phyloP scores from a whole-genome alignment of 805 yeast species.

The Yarrowia osloensis region DNA sequence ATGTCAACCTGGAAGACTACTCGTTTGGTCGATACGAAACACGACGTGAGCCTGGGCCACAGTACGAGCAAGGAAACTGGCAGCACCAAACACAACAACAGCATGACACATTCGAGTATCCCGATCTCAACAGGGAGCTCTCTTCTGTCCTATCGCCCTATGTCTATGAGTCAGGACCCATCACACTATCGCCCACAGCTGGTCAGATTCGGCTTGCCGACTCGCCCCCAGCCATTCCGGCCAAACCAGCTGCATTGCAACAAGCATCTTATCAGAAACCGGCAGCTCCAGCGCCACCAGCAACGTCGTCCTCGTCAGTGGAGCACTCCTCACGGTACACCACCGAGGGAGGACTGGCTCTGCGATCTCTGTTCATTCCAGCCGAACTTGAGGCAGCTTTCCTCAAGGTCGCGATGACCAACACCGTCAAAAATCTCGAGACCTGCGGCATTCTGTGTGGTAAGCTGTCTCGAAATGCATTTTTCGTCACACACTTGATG shows the following conservation, averaged over 20 bases:
- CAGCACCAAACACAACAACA: neutral
- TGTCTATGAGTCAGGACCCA: neutral
- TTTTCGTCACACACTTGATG: conserved; percentile 60
- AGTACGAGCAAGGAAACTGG: neutral
- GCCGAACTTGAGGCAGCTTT: conserved; percentile 48
- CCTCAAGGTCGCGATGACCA: conserved; percentile 50
- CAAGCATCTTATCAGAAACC: neutral
- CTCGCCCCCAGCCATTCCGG: conserved; percentile 7
- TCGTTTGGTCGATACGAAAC: neutral
- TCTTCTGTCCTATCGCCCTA: conserved; percentile 22
- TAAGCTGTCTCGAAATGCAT: conserved; percentile 59
- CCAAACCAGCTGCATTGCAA: neutral
- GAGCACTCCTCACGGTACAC: conserved; percentile 40
- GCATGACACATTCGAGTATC: conserved; percentile 16
- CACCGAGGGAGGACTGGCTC: conserved; percentile 59
- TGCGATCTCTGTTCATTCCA: conserved; percentile 57
- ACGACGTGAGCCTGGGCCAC: neutral
- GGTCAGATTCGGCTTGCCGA: conserved; percentile 29
- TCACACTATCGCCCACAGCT: conserved; percentile 4
- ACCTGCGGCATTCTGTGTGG: conserved; percentile 72
- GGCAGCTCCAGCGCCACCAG: conserved; percentile 5
- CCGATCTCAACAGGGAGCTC: conserved; percentile 20
- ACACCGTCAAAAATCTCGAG: conserved; percentile 56
- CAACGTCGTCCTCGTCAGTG: conserved; percentile 8
- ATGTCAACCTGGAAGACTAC: conserved; percentile 5